Evolutionary conservation across 1,284 basidiomycete species (phyloP).

Genomic region (Moniliella sp.): DNA sequence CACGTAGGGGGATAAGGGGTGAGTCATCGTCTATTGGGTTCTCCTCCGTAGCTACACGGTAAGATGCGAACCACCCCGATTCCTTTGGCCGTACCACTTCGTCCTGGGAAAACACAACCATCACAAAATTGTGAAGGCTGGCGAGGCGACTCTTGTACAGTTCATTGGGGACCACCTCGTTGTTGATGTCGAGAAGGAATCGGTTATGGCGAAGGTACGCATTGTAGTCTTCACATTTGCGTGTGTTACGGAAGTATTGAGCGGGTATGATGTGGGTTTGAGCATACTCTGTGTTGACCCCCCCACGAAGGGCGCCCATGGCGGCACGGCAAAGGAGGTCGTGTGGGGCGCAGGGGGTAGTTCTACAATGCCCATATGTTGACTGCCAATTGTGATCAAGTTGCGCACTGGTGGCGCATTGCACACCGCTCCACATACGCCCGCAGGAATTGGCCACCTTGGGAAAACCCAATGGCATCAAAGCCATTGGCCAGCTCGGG

Average conservation of each 20-base stretch:
- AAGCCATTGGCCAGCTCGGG: constrained; percentile 49
- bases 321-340: constrained; percentile 44
- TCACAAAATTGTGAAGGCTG: constrained; percentile 29
- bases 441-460: constrained; percentile 60
- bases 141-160: constrained; percentile 22
- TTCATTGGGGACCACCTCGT: constrained; percentile 15
- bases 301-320: constrained; percentile 48
- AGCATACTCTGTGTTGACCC: constrained; percentile 47
- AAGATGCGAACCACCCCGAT: constrained; percentile 26
- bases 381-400: constrained; percentile 49
- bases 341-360: constrained; percentile 43
- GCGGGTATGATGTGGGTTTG: constrained; percentile 37
- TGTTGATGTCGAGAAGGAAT: constrained; percentile 36
- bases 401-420: constrained; percentile 37
- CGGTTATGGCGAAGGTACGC: constrained; percentile 49
- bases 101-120: constrained; percentile 29
- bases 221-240: constrained; percentile 40
- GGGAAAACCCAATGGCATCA: constrained; percentile 25
- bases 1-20: constrained; percentile 48
- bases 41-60: constrained; percentile 10
- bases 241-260: constrained; percentile 51
- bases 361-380: constrained; percentile 13
- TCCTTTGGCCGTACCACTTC: constrained; percentile 22
- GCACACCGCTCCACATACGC: constrained; percentile 67
- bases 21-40: too few species aligned